These are phyloP conservation scores for Aspergillus candidus DNA, from an alignment of 2,329 filamentous ascomycete species.

Conservation along the genomic window DNA sequence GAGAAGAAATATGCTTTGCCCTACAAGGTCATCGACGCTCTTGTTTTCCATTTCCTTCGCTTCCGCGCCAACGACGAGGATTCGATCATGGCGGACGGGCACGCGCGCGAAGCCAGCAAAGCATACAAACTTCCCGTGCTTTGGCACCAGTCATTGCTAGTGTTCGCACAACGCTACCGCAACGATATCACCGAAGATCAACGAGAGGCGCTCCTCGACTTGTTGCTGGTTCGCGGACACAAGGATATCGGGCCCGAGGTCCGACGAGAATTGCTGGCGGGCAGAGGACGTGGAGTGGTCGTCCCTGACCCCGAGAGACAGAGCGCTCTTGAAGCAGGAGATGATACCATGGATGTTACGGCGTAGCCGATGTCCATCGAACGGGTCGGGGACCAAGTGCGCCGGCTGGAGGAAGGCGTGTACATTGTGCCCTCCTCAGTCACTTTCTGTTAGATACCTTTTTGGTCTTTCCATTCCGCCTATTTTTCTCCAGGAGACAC, in stretches of 20 bases:
- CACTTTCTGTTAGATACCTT: neutral
- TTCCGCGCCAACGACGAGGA: constrained; percentile 67
- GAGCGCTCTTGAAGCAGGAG: constrained; percentile 59
- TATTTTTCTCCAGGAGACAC: neutral
- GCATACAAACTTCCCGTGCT: constrained; percentile 73
- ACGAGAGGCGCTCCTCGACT: constrained; percentile 80
- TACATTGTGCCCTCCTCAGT: too few relatives aligned
- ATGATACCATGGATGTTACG: constrained; percentile 84
- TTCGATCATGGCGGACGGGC: constrained; percentile 41
- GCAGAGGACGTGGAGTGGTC: constrained; percentile 73
- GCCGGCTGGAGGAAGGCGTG: too few relatives aligned
- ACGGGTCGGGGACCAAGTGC: too few relatives aligned
- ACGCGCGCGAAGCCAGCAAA: constrained; percentile 45
- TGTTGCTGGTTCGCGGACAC: constrained; percentile 79
- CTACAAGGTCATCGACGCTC: constrained; percentile 85
- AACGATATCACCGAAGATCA: constrained; percentile 96
- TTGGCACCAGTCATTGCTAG: constrained; percentile 90
- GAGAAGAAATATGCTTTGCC: constrained; percentile 97
- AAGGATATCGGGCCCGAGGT: constrained; percentile 86
- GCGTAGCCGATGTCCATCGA: constrained; percentile 19
- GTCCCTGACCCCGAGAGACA: constrained; percentile 46
- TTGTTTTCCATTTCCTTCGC: constrained; percentile 94
- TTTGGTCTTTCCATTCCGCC: neutral
- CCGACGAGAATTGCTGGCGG: constrained; percentile 77
- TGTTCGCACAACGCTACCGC: constrained; percentile 89